Evolutionary conservation across 257 asterid species (phyloP).

Genomic region (Cordia subcordata): DNA sequence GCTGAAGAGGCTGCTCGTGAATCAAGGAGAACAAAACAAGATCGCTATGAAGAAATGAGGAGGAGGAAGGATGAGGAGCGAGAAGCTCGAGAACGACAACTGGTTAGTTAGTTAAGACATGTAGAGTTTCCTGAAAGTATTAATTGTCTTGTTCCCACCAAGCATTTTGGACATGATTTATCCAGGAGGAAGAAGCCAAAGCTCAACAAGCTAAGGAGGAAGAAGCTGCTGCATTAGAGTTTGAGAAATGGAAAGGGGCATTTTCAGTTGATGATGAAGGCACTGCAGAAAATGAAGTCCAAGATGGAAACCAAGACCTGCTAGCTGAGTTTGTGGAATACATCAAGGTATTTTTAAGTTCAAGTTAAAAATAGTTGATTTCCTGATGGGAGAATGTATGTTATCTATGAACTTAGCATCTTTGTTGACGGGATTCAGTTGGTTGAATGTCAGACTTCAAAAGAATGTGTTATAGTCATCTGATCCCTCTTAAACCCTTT

Average conservation of each 20-base stretch:
- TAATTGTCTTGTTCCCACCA: neutral
- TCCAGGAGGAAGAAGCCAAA: conserved; percentile 92
- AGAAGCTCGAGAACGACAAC: conserved; percentile 82
- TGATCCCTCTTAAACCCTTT: conserved; percentile 4
- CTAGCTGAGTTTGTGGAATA: conserved; percentile 88
- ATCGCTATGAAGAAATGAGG: conserved; percentile 84
- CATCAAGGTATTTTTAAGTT: conserved; percentile 57
- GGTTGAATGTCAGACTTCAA: neutral
- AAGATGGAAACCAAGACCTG: conserved; percentile 78
- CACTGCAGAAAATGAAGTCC: conserved; percentile 75
- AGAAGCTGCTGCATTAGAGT: conserved; percentile 86
- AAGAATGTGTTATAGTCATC: too few relatives aligned
- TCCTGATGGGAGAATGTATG: neutral
- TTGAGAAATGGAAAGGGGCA: conserved; percentile 93
- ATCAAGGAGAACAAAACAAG: conserved; percentile 78
- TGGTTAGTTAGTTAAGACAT: conserved; percentile 45
- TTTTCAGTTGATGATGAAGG: conserved; percentile 98
- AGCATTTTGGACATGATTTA: conserved; percentile 11
- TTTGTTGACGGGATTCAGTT: neutral
- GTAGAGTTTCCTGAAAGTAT: neutral
- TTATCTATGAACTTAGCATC: neutral
- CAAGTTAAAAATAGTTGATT: neutral
- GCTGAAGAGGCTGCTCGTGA: conserved; percentile 78
- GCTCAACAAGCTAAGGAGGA: conserved; percentile 91
- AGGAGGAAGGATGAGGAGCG: conserved; percentile 96